A percentile compares a stretch with the other conserved stretches of the same genome.
Evolutionary conservation across 108 stramenopile genomes (phyloP).

Genomic region (Cylindrotheca fusiformis): DNA sequence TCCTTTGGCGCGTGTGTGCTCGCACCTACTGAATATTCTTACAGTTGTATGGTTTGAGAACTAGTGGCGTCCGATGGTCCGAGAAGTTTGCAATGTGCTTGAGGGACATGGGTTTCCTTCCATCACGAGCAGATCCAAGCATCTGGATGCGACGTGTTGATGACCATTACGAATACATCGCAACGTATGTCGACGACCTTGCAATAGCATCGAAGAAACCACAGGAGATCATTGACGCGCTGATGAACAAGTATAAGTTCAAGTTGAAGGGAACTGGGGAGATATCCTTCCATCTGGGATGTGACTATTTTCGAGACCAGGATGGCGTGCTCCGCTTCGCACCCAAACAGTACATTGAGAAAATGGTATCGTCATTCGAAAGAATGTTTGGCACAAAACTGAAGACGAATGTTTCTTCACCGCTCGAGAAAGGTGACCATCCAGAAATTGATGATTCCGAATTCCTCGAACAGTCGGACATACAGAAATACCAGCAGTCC

Average conservation of each 20-base stretch:
- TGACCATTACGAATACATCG: constrained; percentile 18
- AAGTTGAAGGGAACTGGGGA: constrained; percentile 23
- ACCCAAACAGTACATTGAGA: constrained; percentile 25
- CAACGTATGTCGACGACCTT: too few relatives aligned
- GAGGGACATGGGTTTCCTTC: constrained; percentile 11
- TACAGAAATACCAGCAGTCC: constrained; percentile 17
- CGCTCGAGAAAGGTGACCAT: constrained; percentile 12
- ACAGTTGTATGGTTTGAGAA: constrained; percentile 40
- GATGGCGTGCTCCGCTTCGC: constrained; percentile 11
- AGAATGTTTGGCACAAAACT: constrained; percentile 24
- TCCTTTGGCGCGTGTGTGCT: too few relatives aligned
- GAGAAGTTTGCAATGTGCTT: constrained; percentile 10
- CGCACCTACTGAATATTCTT: too few relatives aligned
- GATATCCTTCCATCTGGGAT: constrained; percentile 9
- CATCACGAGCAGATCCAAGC: constrained; percentile 13
- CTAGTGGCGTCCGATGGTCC: constrained; percentile 1
- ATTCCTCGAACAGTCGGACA: constrained; percentile 5
- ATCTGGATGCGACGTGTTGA: constrained; percentile 6
- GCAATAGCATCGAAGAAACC: not conserved
- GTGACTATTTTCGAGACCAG: constrained; percentile 1
- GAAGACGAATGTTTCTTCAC: constrained; percentile 1
- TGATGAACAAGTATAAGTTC: constrained; percentile 9
- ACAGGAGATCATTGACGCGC: not conserved
- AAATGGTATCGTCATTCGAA: constrained; percentile 14
- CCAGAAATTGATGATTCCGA: constrained; percentile 24